A percentile compares a stretch with the other conserved stretches of the same genome.
These are phyloP conservation scores for Colletotrichum lentis DNA, from an alignment of 2,329 filamentous ascomycete species.

Conservation along the genomic window DNA sequence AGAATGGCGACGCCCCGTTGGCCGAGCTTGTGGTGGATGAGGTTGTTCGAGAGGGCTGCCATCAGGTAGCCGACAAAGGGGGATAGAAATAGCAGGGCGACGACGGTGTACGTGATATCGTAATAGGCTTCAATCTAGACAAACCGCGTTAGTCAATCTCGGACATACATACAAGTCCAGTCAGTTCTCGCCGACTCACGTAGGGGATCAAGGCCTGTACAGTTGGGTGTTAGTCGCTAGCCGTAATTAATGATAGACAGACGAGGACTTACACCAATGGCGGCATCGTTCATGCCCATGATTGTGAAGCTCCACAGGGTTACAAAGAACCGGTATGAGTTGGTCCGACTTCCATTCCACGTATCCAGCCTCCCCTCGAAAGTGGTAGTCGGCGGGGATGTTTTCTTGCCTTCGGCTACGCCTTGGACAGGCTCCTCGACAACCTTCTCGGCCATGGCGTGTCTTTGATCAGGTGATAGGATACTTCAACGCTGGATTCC, in stretches of 20 bases:
- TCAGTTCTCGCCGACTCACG: constrained; percentile 44
- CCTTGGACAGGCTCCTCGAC: not conserved
- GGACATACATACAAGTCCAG: not conserved
- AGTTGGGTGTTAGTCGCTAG: constrained; percentile 17
- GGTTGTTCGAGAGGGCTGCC: constrained; percentile 71
- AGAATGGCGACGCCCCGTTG: constrained; percentile 76
- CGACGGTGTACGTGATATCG: constrained; percentile 65
- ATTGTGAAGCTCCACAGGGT: constrained; percentile 70
- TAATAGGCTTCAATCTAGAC: constrained; percentile 68
- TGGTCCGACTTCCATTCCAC: constrained; percentile 71
- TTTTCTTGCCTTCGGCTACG: not conserved
- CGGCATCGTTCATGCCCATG: constrained; percentile 75
- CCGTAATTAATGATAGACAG: not conserved
- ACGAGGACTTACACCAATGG: constrained; percentile 62
- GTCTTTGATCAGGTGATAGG: not conserved
- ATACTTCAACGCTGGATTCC: not conserved
- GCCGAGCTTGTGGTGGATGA: constrained; percentile 70
- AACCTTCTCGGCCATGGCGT: constrained; percentile 12
- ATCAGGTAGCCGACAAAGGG: constrained; percentile 71
- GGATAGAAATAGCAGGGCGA: constrained; percentile 73
- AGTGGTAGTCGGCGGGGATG: not conserved
- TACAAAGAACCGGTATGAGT: constrained; percentile 65
- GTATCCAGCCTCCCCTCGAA: constrained; percentile 50
- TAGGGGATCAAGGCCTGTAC: constrained; percentile 58
- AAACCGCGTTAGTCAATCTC: not conserved